These are phyloP conservation scores for Kalaharituber pfeilii DNA, from an alignment of 2,329 filamentous ascomycete genomes.

Conservation along the genomic window DNA sequence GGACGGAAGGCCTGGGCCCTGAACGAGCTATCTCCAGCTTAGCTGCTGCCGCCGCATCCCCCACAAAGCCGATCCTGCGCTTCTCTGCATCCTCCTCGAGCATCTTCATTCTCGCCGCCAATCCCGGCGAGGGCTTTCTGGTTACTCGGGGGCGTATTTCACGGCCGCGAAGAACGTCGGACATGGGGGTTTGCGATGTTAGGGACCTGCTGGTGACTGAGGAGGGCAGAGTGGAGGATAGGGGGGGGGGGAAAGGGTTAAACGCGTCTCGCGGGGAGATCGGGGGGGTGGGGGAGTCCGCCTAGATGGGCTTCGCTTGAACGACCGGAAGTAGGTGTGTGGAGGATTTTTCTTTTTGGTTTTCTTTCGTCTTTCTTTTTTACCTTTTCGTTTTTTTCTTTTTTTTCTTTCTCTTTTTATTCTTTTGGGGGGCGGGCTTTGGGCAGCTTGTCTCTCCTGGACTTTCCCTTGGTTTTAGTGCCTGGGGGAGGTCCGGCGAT, in stretches of 20 bases:
- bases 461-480: no score
- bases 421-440: not conserved
- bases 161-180: not conserved
- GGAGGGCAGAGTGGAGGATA: not conserved
- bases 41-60: not conserved
- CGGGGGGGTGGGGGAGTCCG: not conserved
- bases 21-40: conserved; percentile 1
- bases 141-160: conserved; percentile 13
- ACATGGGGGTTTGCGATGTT: not conserved
- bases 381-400: no score
- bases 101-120: conserved; percentile 19
- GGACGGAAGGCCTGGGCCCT: not conserved
- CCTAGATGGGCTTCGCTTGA: not conserved
- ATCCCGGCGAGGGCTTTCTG: conserved; percentile 17
- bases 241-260: not conserved
- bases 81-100: conserved; percentile 19
- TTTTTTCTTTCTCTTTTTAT: no score
- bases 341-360: no score
- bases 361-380: no score
- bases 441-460: not conserved
- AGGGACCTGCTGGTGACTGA: not conserved
- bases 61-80: conserved; percentile 5
- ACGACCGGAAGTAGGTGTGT: not conserved
- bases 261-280: not conserved
- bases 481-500: no score